Evolutionary conservation across 192 early-diverging fungal genomes (phyloP).

Genomic region (Lunasporangiospora selenospora): DNA sequence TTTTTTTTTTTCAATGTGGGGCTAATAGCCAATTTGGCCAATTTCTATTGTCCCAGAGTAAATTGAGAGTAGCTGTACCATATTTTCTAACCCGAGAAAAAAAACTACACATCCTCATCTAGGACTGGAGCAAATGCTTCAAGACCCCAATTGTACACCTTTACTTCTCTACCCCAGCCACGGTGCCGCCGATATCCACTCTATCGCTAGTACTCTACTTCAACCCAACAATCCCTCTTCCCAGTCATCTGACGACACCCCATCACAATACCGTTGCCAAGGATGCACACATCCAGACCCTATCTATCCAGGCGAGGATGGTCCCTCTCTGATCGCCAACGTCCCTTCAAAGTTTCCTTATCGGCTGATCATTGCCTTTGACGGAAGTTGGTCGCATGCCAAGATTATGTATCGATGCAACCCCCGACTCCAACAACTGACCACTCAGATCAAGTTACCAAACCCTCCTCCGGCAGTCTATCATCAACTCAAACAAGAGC

Average conservation of each 20-base stretch:
- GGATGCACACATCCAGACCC: conserved; percentile 9
- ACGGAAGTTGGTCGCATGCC: conserved; percentile 49
- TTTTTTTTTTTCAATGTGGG: too few relatives aligned
- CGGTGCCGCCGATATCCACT: conserved; percentile 24
- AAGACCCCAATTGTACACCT: conserved; percentile 27
- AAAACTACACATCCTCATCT: neutral
- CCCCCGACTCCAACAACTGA: conserved; percentile 40
- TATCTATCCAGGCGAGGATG: neutral
- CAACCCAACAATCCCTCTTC: neutral
- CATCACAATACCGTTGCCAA: conserved; percentile 23
- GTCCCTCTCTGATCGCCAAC: neutral
- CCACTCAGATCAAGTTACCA: conserved; percentile 43
- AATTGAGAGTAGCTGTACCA: too few relatives aligned
- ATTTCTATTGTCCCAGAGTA: too few relatives aligned
- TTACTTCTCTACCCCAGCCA: conserved; percentile 42
- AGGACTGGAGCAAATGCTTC: conserved; percentile 39
- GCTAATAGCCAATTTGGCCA: too few relatives aligned
- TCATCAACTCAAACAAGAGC: conserved; percentile 44
- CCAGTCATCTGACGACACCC: neutral
- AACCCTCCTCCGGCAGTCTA: conserved; percentile 44
- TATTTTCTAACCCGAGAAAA: neutral
- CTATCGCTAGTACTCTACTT: neutral
- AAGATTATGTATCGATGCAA: conserved; percentile 49
- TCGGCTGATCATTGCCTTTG: conserved; percentile 41
- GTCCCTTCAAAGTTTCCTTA: conserved; percentile 20